Evolutionary conservation across 768 basidiomycete genomes (phyloP), one percentile per base, ranked within the genome.

Genomic region (Rickenella mellea): DNA sequence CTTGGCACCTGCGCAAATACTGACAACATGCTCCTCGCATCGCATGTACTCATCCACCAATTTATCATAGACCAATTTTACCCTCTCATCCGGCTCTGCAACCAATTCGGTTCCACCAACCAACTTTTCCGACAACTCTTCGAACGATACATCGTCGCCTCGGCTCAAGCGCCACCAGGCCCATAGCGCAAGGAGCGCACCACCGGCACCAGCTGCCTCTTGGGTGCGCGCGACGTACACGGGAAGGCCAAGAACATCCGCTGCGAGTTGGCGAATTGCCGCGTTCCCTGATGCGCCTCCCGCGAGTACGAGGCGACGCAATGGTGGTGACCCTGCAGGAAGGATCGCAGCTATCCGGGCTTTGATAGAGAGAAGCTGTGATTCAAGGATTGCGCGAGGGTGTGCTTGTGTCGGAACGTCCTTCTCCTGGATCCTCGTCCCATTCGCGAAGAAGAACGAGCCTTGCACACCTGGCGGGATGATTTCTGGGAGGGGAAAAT

Each of bases 401-500:
- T 87, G 80, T 1, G 72, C 65, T 12, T 58, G 48, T 8, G 50
- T 50, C 0, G 74, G 76, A 11, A 76, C 61, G 10, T 36, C 33
- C 33, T 36, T 56, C 6, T 53, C 55, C n/a, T 45, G 55, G 26
- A 52, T 46, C 7, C 49, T 51, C 33, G 56, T 38, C 10, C 63
- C 51, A 20, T 61, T 58, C 19, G 60, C 60, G 64, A 83, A 87
- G 60, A 73, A 70, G 61, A 75, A 79, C 45, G 78, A 71, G n/a
- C 90, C 89, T 6, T 70, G 57, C 6, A 87, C 80, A 42, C 74
- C 75, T 14, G 79, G 76, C 2, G 90, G 89, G 44, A 93, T 90
- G 59, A 93, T 93, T 61, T 93, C 90, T 11, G 78, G 82, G 21
- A 87, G 70, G 1, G 81, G 80, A 63, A 87, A 92, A 65, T 87